phyloP scores from a whole-genome alignment of 2,329 filamentous ascomycete species.

The Fusarium tanahbumbuense region DNA sequence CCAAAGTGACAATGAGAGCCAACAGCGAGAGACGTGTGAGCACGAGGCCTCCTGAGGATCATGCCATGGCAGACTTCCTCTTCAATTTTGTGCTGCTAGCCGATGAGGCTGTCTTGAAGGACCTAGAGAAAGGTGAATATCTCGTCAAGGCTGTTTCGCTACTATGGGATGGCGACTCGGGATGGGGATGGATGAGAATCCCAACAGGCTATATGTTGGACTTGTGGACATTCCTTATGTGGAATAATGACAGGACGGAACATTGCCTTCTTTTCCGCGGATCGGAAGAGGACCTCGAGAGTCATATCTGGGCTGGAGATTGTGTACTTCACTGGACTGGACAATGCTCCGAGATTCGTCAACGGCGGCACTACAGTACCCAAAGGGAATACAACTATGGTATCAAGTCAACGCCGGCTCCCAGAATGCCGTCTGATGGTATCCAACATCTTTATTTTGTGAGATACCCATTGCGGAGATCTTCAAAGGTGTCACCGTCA shows the following conservation, averaged over 20 bases:
- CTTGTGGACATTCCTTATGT: not conserved
- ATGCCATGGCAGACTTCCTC: not conserved
- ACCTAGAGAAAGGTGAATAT: not conserved
- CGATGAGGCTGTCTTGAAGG: not conserved
- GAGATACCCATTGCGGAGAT: too few relatives aligned
- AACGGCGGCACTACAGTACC: not conserved
- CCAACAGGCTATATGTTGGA: conserved; percentile 25
- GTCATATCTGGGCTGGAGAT: not conserved
- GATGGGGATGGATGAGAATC: conserved; percentile 24
- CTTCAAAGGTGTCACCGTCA: too few relatives aligned
- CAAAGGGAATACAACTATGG: not conserved
- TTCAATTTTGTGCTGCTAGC: not conserved
- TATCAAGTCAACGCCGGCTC: too few relatives aligned
- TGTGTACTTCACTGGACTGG: not conserved
- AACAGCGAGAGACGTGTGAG: fast-evolving
- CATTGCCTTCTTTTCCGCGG: fast-evolving
- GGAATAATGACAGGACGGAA: not conserved
- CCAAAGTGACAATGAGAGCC: fast-evolving
- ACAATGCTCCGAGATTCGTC: not conserved
- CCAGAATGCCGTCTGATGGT: too few relatives aligned
- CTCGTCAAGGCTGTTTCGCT: not conserved
- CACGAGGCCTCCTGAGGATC: not conserved
- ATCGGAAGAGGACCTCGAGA: not conserved
- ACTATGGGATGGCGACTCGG: fast-evolving
- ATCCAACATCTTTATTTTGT: too few relatives aligned